Conservation (phyloP, 495 filamentous ascomycete genomes). For the Viridothelium virens region DNA sequence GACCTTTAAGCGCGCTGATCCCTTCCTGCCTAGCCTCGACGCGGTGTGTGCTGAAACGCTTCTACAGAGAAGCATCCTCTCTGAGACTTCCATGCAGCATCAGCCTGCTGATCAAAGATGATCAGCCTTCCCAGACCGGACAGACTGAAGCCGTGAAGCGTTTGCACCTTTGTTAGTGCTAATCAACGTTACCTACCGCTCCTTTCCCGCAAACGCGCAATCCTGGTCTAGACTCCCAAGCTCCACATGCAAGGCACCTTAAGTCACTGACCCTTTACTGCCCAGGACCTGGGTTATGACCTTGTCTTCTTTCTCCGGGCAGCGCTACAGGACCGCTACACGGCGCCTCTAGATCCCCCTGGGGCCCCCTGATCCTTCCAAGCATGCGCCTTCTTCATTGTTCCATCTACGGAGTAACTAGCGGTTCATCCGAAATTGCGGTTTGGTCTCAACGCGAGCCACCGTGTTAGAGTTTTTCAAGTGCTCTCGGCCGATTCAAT, state of each 20-base stretch:
- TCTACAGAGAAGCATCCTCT: too few species aligned
- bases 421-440: constrained; percentile 9
- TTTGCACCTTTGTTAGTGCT: too few species aligned
- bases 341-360: neutral
- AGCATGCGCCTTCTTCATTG: constrained; percentile 7
- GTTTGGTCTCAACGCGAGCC: neutral
- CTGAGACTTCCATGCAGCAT: too few species aligned
- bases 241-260: neutral
- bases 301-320: too few species aligned
- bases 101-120: too few species aligned
- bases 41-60: too few species aligned
- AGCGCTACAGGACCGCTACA: neutral
- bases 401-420: neutral
- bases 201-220: neutral
- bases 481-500: too few species aligned
- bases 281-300: neutral
- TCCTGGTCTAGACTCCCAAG: constrained; percentile 1
- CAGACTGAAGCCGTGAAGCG: too few species aligned
- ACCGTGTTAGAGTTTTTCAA: neutral
- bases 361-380: neutral
- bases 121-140: too few species aligned
- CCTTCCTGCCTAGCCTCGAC: too few species aligned
- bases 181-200: too few species aligned
- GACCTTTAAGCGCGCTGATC: too few species aligned
- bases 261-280: neutral